A percentile compares a stretch with the other conserved stretches of the same genome.
Conservation (phyloP, 805 yeast genomes). For the Saccharomycopsis babjevae region DNA sequence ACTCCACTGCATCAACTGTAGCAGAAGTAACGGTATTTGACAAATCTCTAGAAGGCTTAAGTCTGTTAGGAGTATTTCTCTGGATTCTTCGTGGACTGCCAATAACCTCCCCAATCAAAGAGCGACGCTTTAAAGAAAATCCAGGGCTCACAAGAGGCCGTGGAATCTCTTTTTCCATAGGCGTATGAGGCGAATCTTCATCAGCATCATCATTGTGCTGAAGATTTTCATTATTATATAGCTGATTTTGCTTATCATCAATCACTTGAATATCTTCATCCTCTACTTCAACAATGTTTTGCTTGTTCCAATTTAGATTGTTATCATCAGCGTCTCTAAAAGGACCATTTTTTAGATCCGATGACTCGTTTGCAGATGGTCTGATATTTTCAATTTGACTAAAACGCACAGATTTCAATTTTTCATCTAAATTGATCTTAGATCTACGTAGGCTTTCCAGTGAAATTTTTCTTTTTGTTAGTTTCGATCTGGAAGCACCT, state of each 20-base stretch:
- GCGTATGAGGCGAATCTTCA: conserved; percentile 15
- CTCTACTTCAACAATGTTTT: background rate
- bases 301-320: background rate
- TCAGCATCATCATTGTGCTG: background rate
- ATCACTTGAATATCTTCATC: background rate
- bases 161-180: conserved; percentile 14
- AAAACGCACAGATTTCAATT: conserved; percentile 1
- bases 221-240: background rate
- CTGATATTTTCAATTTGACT: background rate
- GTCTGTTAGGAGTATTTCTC: conserved; percentile 2
- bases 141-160: conserved; percentile 16
- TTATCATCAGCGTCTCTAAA: no score
- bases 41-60: background rate
- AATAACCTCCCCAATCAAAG: conserved; percentile 15
- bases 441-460: conserved; percentile 10
- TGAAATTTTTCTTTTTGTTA: conserved; percentile 3
- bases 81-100: conserved; percentile 5
- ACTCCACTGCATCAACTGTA: conserved; percentile 1
- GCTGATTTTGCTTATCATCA: background rate
- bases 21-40: background rate
- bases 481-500: background rate
- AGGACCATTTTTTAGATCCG: background rate
- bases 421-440: conserved; percentile 11
- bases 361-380: background rate
- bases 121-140: conserved; percentile 12